These are phyloP conservation scores for Fusarium sp. DNA, from an alignment of 2,329 filamentous ascomycete genomes.

Conservation along the genomic window DNA sequence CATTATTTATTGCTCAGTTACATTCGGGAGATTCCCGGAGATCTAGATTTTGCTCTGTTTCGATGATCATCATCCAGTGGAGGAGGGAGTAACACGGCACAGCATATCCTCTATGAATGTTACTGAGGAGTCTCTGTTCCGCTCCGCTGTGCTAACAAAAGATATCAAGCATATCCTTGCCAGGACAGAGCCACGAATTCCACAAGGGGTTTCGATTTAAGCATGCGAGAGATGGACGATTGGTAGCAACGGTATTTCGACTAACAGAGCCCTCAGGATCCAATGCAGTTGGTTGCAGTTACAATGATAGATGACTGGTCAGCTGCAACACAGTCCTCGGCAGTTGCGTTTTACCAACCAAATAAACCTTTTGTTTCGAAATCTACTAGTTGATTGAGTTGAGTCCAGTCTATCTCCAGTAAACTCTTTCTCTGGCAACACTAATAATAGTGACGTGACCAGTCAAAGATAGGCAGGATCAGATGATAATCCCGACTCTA, in stretches of 20 bases:
- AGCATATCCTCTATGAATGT: background rate
- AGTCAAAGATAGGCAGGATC: background rate
- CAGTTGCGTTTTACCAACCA: slow-evolving; percentile 4
- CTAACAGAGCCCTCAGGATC: background rate
- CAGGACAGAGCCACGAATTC: background rate
- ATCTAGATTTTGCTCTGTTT: background rate
- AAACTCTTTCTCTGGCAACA: background rate
- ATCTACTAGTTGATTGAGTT: slow-evolving; percentile 4
- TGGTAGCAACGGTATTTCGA: slow-evolving; percentile 1
- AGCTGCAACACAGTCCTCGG: background rate
- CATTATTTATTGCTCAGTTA: slow-evolving; percentile 21
- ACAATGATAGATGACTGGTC: slow-evolving; percentile 6
- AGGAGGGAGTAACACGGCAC: background rate
- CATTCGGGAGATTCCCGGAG: slow-evolving; percentile 14
- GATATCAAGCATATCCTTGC: slow-evolving; percentile 26
- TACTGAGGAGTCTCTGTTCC: background rate
- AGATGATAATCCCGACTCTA: background rate
- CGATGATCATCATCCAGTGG: background rate
- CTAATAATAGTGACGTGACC: background rate
- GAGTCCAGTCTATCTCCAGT: background rate
- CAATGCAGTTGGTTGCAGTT: slow-evolving; percentile 1
- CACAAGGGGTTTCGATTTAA: background rate
- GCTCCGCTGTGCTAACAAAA: background rate
- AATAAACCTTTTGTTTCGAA: background rate
- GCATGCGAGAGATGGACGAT: slow-evolving; percentile 2